Evolutionary conservation across 2,329 filamentous ascomycete genomes (phyloP).

Genomic region (Talaromyces sp.): DNA sequence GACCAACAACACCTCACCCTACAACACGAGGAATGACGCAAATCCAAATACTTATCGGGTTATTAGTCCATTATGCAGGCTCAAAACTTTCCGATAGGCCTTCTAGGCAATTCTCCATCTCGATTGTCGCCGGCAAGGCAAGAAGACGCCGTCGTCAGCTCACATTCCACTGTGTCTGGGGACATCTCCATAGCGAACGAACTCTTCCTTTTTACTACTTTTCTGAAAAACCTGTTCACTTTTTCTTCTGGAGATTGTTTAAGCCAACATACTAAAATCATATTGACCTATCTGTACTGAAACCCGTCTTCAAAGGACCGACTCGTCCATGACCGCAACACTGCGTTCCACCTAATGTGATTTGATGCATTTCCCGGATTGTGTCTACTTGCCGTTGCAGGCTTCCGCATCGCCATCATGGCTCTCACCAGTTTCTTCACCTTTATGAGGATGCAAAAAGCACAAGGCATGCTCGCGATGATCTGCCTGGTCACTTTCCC

Average conservation of each 20-base stretch:
- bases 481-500: slow-evolving; percentile 35
- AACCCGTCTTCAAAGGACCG: not conserved
- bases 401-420: not conserved
- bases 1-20: not conserved
- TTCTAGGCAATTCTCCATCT: not conserved
- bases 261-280: not conserved
- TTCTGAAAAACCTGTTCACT: not conserved
- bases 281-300: not conserved
- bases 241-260: too few relatives aligned
- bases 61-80: not conserved
- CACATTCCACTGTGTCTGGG: not conserved
- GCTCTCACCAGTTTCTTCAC: slow-evolving; percentile 2
- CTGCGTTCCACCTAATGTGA: not conserved
- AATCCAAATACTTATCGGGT: not conserved
- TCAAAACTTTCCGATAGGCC: not conserved
- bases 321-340: not conserved
- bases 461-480: slow-evolving; percentile 23
- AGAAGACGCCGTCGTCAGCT: not conserved
- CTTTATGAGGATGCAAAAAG: slow-evolving; percentile 9
- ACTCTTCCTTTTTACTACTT: not conserved
- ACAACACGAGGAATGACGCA: not conserved
- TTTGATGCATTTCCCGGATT: not conserved
- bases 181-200: not conserved
- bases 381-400: not conserved
- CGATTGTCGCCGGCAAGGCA: not conserved